Evolutionary conservation across 2,329 filamentous ascomycete genomes (phyloP), one percentile per base, ranked within the genome.

Genomic region (Neonectria magnoliae): DNA sequence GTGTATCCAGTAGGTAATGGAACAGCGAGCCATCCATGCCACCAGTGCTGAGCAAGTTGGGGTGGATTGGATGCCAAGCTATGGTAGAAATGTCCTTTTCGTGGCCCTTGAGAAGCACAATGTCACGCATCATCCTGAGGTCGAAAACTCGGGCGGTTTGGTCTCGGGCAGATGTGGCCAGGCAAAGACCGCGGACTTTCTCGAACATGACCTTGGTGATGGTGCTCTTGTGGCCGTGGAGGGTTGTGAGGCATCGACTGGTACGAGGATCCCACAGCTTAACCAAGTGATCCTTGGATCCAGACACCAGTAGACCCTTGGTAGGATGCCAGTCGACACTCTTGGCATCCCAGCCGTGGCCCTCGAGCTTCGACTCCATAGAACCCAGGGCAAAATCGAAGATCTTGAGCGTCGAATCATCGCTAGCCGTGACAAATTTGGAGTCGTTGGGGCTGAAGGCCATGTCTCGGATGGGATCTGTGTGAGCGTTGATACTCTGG

Each of bases 321-420:
- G 91, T 92, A 1, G 95, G 94, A 81, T 99, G 96, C 96, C 96
- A 99, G 77, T 99, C 95, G 62, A 97, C 97, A 57, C 90, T 93
- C 80, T 98, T 98, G 20, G 93, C 94, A 76, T 99, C 96, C 96
- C 96, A 99, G 68, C 94, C 93, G 78, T 99, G 96, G n/a, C 96
- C 96, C 42, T 91, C 92, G 42, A 99, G 82, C 11, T 91, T 91
- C 1, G 91, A 91, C 75, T 98, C 94, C 77, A 94, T 92, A 25
- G 89, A 86, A 18, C 94, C 93, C 29, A 90, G 89, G 10, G 94
- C 93, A 80, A 99, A 99, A 79, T 99, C 96, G 78, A 96, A 98
- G 64, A 99, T 96, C 80, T 97, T 97, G 52, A 98, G 85, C 0
- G 91, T 92, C 1, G 93, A 94, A 77, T 99, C 96, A 77, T 99